phyloP scores from a whole-genome alignment of 768 basidiomycete genomes.

The Clitopilus passeckerianus region DNA sequence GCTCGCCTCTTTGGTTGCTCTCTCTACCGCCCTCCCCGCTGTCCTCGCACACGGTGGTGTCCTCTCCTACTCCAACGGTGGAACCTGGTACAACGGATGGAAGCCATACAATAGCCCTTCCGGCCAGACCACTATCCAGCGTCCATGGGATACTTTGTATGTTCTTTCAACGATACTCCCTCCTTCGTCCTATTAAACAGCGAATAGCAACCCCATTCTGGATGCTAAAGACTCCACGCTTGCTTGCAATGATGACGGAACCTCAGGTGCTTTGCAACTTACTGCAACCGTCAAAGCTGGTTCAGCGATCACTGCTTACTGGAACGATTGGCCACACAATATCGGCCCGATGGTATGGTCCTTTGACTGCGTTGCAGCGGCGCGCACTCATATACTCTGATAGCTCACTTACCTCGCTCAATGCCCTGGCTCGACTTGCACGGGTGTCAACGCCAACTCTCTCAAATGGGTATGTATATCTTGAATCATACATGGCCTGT shows the following conservation, averaged over 20 bases:
- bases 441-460: slow-evolving; percentile 28
- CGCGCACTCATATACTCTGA: not conserved
- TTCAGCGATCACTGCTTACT: slow-evolving; percentile 35
- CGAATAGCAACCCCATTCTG: slow-evolving; percentile 33
- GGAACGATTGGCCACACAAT: slow-evolving; percentile 43
- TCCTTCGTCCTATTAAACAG: not conserved
- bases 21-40: slow-evolving; percentile 15
- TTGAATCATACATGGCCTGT: no score
- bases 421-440: slow-evolving; percentile 38
- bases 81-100: slow-evolving; percentile 36
- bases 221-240: slow-evolving; percentile 30
- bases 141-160: slow-evolving; percentile 41
- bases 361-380: not conserved
- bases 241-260: slow-evolving; percentile 43
- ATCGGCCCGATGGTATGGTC: slow-evolving; percentile 35
- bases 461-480: slow-evolving; percentile 24
- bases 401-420: slow-evolving; percentile 40
- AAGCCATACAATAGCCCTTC: slow-evolving; percentile 34
- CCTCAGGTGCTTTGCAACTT: slow-evolving; percentile 32
- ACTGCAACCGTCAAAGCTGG: slow-evolving; percentile 38
- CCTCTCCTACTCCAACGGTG: slow-evolving; percentile 31
- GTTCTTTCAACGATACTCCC: slow-evolving; percentile 4
- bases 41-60: slow-evolving; percentile 41
- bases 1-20: slow-evolving; percentile 22
- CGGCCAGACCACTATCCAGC: slow-evolving; percentile 38